Percentiles rank a stretch among this genome's conserved stretches.
These are phyloP conservation scores for Pinus taeda DNA, from an alignment of 75 land plant species.

Conservation along the genomic window DNA sequence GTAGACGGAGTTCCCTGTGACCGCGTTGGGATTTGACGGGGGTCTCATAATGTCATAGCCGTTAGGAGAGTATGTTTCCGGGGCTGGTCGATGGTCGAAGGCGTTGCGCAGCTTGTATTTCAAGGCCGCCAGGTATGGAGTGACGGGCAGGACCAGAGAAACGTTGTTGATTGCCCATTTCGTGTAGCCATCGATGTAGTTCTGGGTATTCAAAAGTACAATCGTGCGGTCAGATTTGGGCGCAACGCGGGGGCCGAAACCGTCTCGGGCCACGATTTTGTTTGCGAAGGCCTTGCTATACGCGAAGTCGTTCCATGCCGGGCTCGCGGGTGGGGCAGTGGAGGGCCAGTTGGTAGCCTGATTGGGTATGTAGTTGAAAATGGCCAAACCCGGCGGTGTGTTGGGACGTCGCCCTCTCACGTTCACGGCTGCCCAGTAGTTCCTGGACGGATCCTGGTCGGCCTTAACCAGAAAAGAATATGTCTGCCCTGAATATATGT, in stretches of 20 bases:
- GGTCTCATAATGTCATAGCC: too few species aligned
- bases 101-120: too few species aligned
- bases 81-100: too few species aligned
- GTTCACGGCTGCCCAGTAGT: conserved; percentile 64
- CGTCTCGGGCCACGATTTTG: conserved; percentile 27
- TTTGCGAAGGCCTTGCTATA: conserved; percentile 53
- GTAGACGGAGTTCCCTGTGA: too few species aligned
- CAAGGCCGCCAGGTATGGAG: too few species aligned
- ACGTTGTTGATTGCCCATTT: conserved; percentile 6
- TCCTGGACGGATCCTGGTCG: conserved; percentile 58
- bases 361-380: conserved; percentile 68
- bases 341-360: conserved; percentile 35
- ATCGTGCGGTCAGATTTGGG: neutral
- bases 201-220: conserved; percentile 17
- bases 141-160: too few species aligned
- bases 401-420: conserved; percentile 51
- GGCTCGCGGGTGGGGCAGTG: conserved; percentile 48
- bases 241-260: conserved; percentile 5
- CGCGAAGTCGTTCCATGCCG: conserved; percentile 60
- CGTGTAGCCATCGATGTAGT: conserved; percentile 7
- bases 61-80: too few species aligned
- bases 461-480: conserved; percentile 74
- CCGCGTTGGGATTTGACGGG: too few species aligned
- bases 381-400: conserved; percentile 57
- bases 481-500: conserved; percentile 77